A percentile compares a stretch with the other conserved stretches of the same genome.
These are phyloP conservation scores for Coemansia sp. DNA, from an alignment of 192 early-diverging fungal genomes.

Conservation along the genomic window DNA sequence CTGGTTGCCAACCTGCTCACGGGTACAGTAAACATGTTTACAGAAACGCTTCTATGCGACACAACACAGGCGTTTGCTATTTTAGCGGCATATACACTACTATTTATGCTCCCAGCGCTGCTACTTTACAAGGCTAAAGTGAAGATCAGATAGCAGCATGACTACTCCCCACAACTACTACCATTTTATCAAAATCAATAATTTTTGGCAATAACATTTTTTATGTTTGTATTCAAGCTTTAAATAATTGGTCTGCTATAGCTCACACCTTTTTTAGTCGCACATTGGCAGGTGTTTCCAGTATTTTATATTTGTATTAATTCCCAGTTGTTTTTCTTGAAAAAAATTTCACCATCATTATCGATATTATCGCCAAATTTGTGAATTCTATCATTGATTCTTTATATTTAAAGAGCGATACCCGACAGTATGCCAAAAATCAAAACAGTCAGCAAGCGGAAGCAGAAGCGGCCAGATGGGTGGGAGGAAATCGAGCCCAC, in stretches of 20 bases:
- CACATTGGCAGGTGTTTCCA: too few species aligned
- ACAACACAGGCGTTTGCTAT: slow-evolving; percentile 44
- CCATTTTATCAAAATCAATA: not conserved
- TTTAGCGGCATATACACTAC: slow-evolving; percentile 54
- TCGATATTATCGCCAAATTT: not conserved
- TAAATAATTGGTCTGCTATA: too few species aligned
- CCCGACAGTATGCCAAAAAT: slow-evolving; percentile 69
- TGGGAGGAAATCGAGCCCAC: slow-evolving; percentile 96
- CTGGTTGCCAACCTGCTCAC: slow-evolving; percentile 87
- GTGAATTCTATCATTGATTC: not conserved
- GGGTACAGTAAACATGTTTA: slow-evolving; percentile 74
- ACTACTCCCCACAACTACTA: too few species aligned
- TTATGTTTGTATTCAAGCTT: too few species aligned
- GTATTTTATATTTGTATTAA: not conserved
- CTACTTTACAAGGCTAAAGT: slow-evolving; percentile 14
- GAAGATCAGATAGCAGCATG: slow-evolving; percentile 29
- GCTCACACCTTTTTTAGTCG: too few species aligned
- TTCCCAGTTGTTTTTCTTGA: too few species aligned
- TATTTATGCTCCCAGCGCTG: slow-evolving; percentile 47
- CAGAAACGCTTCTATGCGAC: slow-evolving; percentile 70
- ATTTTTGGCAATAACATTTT: too few species aligned
- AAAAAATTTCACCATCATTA: too few species aligned
- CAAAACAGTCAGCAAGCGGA: slow-evolving; percentile 59
- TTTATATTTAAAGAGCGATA: not conserved
- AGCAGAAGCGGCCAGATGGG: slow-evolving; percentile 87